phyloP scores from a whole-genome alignment of 345 rosid genomes.

The Viola odorata region DNA sequence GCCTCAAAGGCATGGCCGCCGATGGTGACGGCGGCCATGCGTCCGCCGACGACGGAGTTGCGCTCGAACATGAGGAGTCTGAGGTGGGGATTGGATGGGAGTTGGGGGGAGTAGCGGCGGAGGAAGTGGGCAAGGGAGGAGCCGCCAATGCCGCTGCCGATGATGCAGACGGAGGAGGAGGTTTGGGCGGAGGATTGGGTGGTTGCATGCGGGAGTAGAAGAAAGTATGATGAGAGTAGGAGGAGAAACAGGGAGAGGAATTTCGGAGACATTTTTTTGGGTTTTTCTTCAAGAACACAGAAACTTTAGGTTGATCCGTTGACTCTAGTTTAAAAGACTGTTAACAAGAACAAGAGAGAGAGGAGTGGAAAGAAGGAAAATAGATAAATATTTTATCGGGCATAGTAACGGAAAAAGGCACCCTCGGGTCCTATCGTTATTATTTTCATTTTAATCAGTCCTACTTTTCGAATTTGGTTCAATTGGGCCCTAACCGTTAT shows the following conservation, averaged over 20 bases:
- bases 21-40: slow-evolving; percentile 66
- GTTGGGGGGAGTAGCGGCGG: slow-evolving; percentile 42
- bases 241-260: not conserved
- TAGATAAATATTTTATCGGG: too few species aligned
- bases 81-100: slow-evolving; percentile 5
- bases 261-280: not conserved
- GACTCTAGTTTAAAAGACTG: too few species aligned
- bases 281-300: too few species aligned
- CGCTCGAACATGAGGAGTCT: slow-evolving; percentile 62
- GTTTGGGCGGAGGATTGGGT: slow-evolving; percentile 13
- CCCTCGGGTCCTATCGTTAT: too few species aligned
- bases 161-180: slow-evolving; percentile 53
- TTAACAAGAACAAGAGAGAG: too few species aligned
- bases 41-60: slow-evolving; percentile 67
- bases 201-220: slow-evolving; percentile 12
- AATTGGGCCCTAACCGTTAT: too few species aligned
- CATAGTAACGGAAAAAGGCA: too few species aligned
- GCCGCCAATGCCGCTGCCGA: slow-evolving; percentile 90
- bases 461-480: too few species aligned
- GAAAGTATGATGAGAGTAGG: slow-evolving; percentile 5
- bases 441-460: too few species aligned
- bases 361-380: too few species aligned
- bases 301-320: not conserved
- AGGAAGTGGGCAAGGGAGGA: slow-evolving; percentile 89
- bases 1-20: slow-evolving; percentile 74